Evolutionary conservation across 768 basidiomycete genomes (phyloP).

Genomic region (Infundibulicybe gibba): DNA sequence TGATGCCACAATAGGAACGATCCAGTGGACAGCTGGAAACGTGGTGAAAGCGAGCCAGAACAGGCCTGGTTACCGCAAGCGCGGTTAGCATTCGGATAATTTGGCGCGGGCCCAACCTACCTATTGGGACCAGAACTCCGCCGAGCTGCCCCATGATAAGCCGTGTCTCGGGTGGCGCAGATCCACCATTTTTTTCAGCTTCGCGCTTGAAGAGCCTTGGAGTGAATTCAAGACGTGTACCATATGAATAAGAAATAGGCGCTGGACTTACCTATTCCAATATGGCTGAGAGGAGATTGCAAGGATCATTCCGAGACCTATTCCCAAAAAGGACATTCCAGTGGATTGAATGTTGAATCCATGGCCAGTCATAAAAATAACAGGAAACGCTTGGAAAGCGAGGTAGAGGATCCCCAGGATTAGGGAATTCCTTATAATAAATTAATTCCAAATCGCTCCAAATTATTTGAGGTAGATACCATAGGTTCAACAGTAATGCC

Average conservation of each 20-base stretch:
- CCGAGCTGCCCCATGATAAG: constrained; percentile 68
- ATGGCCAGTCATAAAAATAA: constrained; percentile 45
- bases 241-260: not conserved
- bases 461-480: constrained; percentile 32
- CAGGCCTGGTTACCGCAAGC: constrained; percentile 44
- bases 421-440: constrained; percentile 46
- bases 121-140: constrained; percentile 60
- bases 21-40: constrained; percentile 51
- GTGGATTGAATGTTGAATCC: constrained; percentile 47
- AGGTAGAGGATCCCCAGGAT: constrained; percentile 61
- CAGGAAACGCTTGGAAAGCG: constrained; percentile 58
- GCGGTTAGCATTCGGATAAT: constrained; percentile 37
- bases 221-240: not conserved
- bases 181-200: constrained; percentile 33
- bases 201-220: constrained; percentile 33
- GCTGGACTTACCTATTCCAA: constrained; percentile 48
- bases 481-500: constrained; percentile 68
- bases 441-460: not conserved
- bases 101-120: constrained; percentile 41
- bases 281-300: constrained; percentile 50
- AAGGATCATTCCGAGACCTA: constrained; percentile 52
- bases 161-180: constrained; percentile 61
- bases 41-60: constrained; percentile 63
- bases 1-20: constrained; percentile 61
- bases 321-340: constrained; percentile 58